These are phyloP conservation scores for Botrytis hyacinthi DNA, from an alignment of 2,329 filamentous ascomycete species.

Conservation along the genomic window DNA sequence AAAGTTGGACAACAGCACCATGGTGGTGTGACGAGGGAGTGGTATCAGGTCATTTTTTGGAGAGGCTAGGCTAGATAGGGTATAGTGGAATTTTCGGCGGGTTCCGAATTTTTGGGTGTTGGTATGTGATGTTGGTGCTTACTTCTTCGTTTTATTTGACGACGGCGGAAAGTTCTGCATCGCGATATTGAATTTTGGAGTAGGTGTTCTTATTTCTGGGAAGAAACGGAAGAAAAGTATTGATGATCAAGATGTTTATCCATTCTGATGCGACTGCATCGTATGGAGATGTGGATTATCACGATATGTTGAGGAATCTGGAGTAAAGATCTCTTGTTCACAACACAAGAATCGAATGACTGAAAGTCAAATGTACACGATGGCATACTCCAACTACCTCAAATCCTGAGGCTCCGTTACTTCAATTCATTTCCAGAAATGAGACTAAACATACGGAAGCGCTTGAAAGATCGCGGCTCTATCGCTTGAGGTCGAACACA, in stretches of 20 bases:
- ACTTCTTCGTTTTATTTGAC: background rate
- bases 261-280: background rate
- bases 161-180: background rate
- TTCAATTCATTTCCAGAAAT: background rate
- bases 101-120: background rate
- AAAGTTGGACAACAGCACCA: background rate
- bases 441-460: background rate
- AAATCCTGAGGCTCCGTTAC: background rate
- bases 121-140: background rate
- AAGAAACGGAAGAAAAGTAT: background rate
- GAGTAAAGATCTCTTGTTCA: background rate
- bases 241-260: background rate
- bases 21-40: slow-evolving; percentile 7
- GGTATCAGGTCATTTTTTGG: background rate
- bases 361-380: background rate
- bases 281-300: background rate
- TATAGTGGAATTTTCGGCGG: background rate
- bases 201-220: accelerated
- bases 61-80: background rate
- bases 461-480: background rate
- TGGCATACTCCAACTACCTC: background rate
- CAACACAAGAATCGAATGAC: background rate
- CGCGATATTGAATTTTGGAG: background rate
- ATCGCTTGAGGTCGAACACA: background rate
- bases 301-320: background rate